phyloP scores from a whole-genome alignment of 2,329 filamentous ascomycete genomes.

The Colletotrichum lindemuthianum region DNA sequence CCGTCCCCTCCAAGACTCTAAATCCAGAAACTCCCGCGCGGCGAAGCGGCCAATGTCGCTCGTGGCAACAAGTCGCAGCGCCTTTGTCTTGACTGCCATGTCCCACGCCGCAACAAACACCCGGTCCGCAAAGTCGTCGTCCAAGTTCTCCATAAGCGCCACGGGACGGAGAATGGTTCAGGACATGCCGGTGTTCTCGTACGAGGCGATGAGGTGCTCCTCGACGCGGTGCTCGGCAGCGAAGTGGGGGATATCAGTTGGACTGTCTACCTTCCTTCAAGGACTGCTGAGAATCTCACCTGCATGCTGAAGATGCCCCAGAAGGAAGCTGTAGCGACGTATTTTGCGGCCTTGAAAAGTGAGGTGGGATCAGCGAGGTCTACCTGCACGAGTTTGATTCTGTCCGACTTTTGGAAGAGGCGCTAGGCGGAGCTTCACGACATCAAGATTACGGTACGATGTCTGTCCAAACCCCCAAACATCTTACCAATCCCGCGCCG shows the following conservation, averaged over 20 bases:
- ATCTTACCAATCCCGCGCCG: too few species aligned
- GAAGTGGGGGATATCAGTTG: slow-evolving; percentile 70
- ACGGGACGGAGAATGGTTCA: slow-evolving; percentile 52
- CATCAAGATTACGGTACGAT: too few species aligned
- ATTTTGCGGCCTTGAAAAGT: slow-evolving; percentile 58
- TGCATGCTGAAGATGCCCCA: slow-evolving; percentile 73
- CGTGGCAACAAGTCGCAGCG: slow-evolving; percentile 47
- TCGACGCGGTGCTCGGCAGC: slow-evolving; percentile 69
- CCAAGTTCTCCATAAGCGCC: slow-evolving; percentile 53
- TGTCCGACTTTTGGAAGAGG: slow-evolving; percentile 54
- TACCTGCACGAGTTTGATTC: slow-evolving; percentile 66
- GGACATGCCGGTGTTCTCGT: slow-evolving; percentile 43
- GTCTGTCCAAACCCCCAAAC: too few species aligned
- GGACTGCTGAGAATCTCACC: slow-evolving; percentile 42
- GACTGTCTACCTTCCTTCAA: slow-evolving; percentile 48
- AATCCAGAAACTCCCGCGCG: slow-evolving; percentile 47
- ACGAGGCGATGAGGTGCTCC: slow-evolving; percentile 61
- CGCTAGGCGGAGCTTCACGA: slow-evolving; percentile 62
- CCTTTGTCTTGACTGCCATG: slow-evolving; percentile 43
- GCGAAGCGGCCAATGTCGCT: slow-evolving; percentile 53
- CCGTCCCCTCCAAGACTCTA: slow-evolving; percentile 43
- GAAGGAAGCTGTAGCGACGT: slow-evolving; percentile 44
- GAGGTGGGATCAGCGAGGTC: slow-evolving; percentile 61
- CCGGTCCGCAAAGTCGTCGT: slow-evolving; percentile 43
- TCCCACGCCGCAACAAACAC: slow-evolving; percentile 47